A percentile compares a stretch with the other conserved stretches of the same genome.
Evolutionary conservation across 192 early-diverging fungal genomes (phyloP).

Genomic region (Podila epigama): DNA sequence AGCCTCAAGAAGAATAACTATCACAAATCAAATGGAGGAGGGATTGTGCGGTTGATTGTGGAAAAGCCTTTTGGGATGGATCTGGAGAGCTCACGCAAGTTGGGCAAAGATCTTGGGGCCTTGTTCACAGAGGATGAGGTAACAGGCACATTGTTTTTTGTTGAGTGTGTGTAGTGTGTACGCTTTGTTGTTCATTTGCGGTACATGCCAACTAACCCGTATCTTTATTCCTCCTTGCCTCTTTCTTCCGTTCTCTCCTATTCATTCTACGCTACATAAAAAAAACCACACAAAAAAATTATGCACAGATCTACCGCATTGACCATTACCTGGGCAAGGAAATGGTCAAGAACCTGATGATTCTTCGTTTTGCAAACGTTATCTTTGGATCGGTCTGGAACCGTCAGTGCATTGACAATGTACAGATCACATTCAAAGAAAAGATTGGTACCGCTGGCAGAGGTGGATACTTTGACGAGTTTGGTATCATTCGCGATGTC

Average conservation of each 20-base stretch:
- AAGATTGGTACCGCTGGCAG: slow-evolving; percentile 96
- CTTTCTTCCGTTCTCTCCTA: not conserved
- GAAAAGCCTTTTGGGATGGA: slow-evolving; percentile 99
- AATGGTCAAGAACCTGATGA: slow-evolving; percentile 98
- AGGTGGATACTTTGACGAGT: slow-evolving; percentile 99
- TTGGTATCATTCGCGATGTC: slow-evolving; percentile 98
- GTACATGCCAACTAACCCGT: not conserved
- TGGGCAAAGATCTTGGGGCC: slow-evolving; percentile 73
- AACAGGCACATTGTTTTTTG: slow-evolving; percentile 9
- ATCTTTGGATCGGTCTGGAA: slow-evolving; percentile 96
- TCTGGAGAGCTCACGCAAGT: slow-evolving; percentile 78
- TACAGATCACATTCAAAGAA: slow-evolving; percentile 99
- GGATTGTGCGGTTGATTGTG: slow-evolving; percentile 87
- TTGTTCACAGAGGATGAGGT: slow-evolving; percentile 91
- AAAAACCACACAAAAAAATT: too few species aligned
- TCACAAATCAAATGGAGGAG: slow-evolving; percentile 57
- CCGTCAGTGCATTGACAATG: slow-evolving; percentile 84
- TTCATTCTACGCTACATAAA: too few species aligned
- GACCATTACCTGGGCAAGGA: slow-evolving; percentile 99
- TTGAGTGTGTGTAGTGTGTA: too few species aligned
- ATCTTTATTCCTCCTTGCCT: not conserved
- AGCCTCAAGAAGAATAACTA: slow-evolving; percentile 80
- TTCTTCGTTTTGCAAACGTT: slow-evolving; percentile 92
- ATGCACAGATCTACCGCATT: slow-evolving; percentile 88
- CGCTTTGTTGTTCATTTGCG: not conserved